Evolutionary conservation across 2,329 filamentous ascomycete species (phyloP).

Genomic region (Apiospora rasikravindrae): DNA sequence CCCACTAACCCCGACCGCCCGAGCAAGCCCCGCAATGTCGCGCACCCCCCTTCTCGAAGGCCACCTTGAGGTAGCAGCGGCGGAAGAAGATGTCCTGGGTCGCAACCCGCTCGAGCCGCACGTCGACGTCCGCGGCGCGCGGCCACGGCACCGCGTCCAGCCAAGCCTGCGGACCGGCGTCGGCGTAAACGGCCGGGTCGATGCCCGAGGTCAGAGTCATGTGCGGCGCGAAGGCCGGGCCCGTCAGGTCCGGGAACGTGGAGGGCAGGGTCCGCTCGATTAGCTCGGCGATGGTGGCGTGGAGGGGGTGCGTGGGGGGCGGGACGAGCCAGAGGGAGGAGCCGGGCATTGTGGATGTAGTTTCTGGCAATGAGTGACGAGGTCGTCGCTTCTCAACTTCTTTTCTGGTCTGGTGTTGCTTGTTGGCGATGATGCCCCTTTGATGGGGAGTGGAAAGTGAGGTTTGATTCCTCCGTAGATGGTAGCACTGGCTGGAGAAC

Average conservation of each 20-base stretch:
- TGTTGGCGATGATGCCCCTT: too few species aligned
- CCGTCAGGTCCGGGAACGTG: constrained; percentile 31
- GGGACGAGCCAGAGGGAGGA: constrained; percentile 42
- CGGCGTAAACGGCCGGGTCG: constrained; percentile 29
- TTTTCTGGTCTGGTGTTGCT: too few species aligned
- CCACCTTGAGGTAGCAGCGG: constrained; percentile 36
- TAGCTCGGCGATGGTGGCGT: constrained; percentile 22
- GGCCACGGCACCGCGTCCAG: constrained; percentile 34
- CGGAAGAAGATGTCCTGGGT: constrained; percentile 37
- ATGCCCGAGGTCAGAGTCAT: constrained; percentile 39
- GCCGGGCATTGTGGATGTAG: constrained; percentile 33
- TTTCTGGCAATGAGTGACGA: neutral
- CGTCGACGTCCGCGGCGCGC: constrained; percentile 19
- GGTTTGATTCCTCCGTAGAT: too few species aligned
- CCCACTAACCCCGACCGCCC: constrained; percentile 34
- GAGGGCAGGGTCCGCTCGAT: constrained; percentile 29
- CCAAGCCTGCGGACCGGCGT: constrained; percentile 36
- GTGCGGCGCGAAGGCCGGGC: constrained; percentile 36
- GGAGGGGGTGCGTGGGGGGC: constrained; percentile 31
- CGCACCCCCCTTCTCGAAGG: constrained; percentile 20
- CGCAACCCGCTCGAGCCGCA: constrained; percentile 31
- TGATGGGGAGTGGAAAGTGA: too few species aligned
- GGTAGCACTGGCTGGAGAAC: too few species aligned
- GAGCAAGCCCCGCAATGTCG: constrained; percentile 31
- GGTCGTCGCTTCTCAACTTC: too few species aligned